Evolutionary conservation across 2,329 filamentous ascomycete species (phyloP).

Genomic region (Curvularia eragrostidis): DNA sequence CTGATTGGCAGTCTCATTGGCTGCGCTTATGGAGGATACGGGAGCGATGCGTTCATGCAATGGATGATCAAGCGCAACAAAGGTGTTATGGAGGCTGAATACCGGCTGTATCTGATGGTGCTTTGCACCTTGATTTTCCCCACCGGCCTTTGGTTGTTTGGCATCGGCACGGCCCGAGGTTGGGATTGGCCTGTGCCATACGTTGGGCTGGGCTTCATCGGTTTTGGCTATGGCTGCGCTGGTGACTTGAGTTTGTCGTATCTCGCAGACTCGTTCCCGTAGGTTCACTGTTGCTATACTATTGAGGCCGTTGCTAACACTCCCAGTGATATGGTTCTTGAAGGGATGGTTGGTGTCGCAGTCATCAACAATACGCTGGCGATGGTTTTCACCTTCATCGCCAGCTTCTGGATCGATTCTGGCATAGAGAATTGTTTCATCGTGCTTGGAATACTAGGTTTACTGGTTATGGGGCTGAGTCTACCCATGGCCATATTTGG

Average conservation of each 20-base stretch:
- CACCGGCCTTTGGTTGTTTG: slow-evolving; percentile 3
- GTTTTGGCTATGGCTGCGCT: slow-evolving; percentile 3
- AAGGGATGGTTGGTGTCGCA: slow-evolving; percentile 4
- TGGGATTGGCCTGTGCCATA: slow-evolving; percentile 4
- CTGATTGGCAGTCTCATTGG: slow-evolving; percentile 3
- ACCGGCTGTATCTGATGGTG: slow-evolving; percentile 3
- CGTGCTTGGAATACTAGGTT: slow-evolving; percentile 2
- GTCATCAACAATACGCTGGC: slow-evolving; percentile 5
- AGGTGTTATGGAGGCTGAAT: slow-evolving; percentile 5
- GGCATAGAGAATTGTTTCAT: slow-evolving; percentile 1
- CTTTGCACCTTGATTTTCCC: slow-evolving; percentile 4
- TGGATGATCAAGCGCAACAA: slow-evolving; percentile 6
- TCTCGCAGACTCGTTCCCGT: slow-evolving; percentile 3
- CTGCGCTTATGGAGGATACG: slow-evolving; percentile 4
- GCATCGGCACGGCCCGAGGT: slow-evolving; percentile 1
- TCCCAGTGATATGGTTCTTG: slow-evolving; percentile 2
- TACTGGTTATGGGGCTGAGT: background rate
- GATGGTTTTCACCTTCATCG: background rate
- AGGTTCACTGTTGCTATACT: background rate
- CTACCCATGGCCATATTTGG: slow-evolving; percentile 2
- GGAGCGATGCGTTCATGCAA: slow-evolving; percentile 1
- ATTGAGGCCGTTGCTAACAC: background rate
- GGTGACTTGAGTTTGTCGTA: slow-evolving; percentile 4
- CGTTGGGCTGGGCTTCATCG: slow-evolving; percentile 3
- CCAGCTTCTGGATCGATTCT: slow-evolving; percentile 3